Evolutionary conservation across 108 stramenopile species (phyloP).

Genomic region (Heterococcus sp.): DNA sequence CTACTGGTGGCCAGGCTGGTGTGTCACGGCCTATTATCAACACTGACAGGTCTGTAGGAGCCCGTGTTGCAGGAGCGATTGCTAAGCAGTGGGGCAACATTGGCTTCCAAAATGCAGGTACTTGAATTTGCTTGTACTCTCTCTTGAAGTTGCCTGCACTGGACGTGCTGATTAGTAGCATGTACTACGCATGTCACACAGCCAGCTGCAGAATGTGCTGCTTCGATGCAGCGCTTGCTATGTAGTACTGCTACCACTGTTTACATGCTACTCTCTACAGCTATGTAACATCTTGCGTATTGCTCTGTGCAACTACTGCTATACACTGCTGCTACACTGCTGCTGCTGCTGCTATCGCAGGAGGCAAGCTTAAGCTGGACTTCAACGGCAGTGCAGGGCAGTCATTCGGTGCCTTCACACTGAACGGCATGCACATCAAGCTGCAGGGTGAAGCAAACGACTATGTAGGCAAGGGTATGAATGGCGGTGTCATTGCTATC

Average conservation of each 20-base stretch:
- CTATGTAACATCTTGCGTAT: too few species aligned
- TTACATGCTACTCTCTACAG: too few species aligned
- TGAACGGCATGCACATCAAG: conserved; percentile 26
- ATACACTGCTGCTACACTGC: too few species aligned
- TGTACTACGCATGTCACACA: too few species aligned
- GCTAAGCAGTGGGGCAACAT: conserved; percentile 44
- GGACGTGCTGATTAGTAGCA: too few species aligned
- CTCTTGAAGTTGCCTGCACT: too few species aligned
- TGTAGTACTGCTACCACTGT: too few species aligned
- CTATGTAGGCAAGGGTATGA: conserved; percentile 57
- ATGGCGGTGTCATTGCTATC: conserved; percentile 47
- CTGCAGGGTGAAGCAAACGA: conserved; percentile 53
- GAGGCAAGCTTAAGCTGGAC: conserved; percentile 33
- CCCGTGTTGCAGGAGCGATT: conserved; percentile 39
- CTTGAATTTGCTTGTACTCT: too few species aligned
- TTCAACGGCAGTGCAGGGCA: conserved; percentile 52
- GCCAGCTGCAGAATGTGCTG: too few species aligned
- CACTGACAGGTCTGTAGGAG: conserved; percentile 52
- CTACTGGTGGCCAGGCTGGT: not conserved
- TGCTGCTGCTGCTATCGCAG: not conserved
- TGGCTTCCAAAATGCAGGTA: too few species aligned
- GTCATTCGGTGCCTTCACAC: conserved; percentile 48
- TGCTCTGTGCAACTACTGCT: too few species aligned
- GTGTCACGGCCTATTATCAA: conserved; percentile 20
- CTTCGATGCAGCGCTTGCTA: too few species aligned